Evolutionary conservation across 495 filamentous ascomycete species (phyloP).

Genomic region (Terfezia claveryi): DNA sequence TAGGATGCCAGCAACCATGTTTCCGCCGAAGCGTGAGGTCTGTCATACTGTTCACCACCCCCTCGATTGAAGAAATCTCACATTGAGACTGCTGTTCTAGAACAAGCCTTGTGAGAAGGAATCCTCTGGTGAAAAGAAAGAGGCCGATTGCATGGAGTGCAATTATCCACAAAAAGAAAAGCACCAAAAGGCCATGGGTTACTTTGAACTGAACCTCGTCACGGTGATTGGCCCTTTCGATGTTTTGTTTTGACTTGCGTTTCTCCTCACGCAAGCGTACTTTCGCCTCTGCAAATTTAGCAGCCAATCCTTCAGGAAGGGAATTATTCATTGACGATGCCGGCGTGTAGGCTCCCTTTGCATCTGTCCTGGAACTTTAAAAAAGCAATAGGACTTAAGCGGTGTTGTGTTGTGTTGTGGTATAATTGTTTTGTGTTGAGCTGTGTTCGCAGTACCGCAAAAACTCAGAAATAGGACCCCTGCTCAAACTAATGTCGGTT

Average conservation of each 20-base stretch:
- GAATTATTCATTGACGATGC: neutral
- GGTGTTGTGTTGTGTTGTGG: no score
- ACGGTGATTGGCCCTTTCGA: constrained; percentile 17
- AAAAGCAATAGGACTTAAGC: no score
- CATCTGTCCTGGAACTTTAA: neutral
- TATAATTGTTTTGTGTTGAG: no score
- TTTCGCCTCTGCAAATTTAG: neutral
- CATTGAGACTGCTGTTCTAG: constrained; percentile 77
- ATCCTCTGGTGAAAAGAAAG: constrained; percentile 88
- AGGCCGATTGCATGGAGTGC: constrained; percentile 60
- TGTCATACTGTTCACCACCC: constrained; percentile 20
- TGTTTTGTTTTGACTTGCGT: constrained; percentile 4
- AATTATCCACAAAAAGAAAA: constrained; percentile 29
- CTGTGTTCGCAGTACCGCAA: no score
- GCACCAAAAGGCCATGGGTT: constrained; percentile 28
- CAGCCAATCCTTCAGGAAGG: neutral
- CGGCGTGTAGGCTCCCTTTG: neutral
- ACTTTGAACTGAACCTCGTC: constrained; percentile 29
- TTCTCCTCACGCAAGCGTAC: neutral
- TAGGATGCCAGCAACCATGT: constrained; percentile 84
- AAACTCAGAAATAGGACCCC: no score
- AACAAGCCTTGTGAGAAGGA: constrained; percentile 79
- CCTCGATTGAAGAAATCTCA: constrained; percentile 39
- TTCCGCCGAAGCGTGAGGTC: constrained; percentile 27
- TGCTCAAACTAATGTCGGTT: no score